These are phyloP conservation scores for Thermomucor indicae-seudaticae DNA, from an alignment of 371 early-diverging fungal genomes.

Conservation along the genomic window DNA sequence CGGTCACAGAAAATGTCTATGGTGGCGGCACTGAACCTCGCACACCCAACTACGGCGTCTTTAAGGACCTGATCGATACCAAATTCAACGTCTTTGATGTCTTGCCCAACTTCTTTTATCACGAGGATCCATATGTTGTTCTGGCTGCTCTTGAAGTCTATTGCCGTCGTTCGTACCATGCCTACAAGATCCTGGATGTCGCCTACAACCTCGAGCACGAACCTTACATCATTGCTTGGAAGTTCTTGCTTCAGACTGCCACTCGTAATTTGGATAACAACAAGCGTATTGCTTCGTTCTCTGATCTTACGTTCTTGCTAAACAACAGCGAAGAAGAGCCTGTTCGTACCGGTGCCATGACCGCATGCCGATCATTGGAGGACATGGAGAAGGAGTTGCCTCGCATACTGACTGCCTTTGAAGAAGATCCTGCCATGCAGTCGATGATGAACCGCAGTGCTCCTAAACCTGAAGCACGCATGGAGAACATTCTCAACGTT, in stretches of 20 bases:
- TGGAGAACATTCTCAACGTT: constrained; percentile 81
- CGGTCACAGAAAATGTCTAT: constrained; percentile 77
- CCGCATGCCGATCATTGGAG: constrained; percentile 50
- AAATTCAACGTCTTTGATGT: constrained; percentile 96
- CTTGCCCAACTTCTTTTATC: constrained; percentile 91
- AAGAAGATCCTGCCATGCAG: constrained; percentile 38
- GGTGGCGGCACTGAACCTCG: constrained; percentile 71
- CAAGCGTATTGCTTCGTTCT: constrained; percentile 72
- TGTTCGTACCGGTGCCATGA: constrained; percentile 68
- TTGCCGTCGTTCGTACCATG: constrained; percentile 94
- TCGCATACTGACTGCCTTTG: constrained; percentile 52
- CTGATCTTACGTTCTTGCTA: constrained; percentile 67
- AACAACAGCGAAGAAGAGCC: constrained; percentile 64
- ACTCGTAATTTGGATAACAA: constrained; percentile 41
- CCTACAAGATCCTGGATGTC: constrained; percentile 84
- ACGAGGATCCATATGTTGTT: constrained; percentile 72
- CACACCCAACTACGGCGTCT: constrained; percentile 73
- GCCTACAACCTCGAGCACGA: constrained; percentile 69
- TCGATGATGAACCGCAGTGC: constrained; percentile 20
- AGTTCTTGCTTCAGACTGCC: constrained; percentile 68
- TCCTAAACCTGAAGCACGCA: constrained; percentile 20
- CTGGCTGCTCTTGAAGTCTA: constrained; percentile 94
- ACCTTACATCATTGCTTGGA: constrained; percentile 78
- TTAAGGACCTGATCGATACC: constrained; percentile 88
- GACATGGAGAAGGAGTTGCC: constrained; percentile 51